Base-by-base conservation (phyloP, 805 yeast genomes). In the Suhomyces prunicola region DNA sequence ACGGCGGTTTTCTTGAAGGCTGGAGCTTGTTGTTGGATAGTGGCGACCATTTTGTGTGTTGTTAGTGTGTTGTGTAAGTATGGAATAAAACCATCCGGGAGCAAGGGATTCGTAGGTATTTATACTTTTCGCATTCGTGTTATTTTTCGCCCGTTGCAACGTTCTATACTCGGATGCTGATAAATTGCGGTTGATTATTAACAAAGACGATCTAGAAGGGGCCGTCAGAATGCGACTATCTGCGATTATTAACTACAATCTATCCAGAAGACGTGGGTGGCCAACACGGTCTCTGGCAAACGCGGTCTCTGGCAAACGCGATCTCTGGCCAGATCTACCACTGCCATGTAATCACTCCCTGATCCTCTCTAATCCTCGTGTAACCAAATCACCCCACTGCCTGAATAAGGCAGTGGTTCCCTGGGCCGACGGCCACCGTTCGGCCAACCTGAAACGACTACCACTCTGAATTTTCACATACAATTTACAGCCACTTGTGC, bases 1-100 rank as follows among this genome's bases (percentile, higher is more conserved):
- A 94, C 98, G 72, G 99, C 99, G 65, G 96, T 90, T 82, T 93
- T 94, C 76, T 81, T 88, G 89, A 94, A 94, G 55, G 84, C 64
- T 76, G 99, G 99, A 70, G 99, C 99, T 74, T 93, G 97, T 74
- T 90, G 86, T 81, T 91, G 97, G 69, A 93, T 90, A 68, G 79
- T 78, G 59, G 96, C 91, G 72, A 85, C 91, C 97, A 92, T 93
- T 81, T 51, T 61, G 15, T 9, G 8, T n/a, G 6, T 24, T 29
- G 12, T 29, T 29, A 9, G 6, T 46, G 46, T 13, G 31, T 36
- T 50, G 29, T 51, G 5, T 39, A 19, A 19, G 19, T 36, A 10
- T 6, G 22, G 24, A 13, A 9, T n/a, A 39, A 39, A 33, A 13
- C 33, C 1, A 29, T 12, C 33, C n/a, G 4, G 6, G 12, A n/a